Evolutionary conservation across 805 yeast species (phyloP).

Genomic region (Myxozyma vanderwaltii): DNA sequence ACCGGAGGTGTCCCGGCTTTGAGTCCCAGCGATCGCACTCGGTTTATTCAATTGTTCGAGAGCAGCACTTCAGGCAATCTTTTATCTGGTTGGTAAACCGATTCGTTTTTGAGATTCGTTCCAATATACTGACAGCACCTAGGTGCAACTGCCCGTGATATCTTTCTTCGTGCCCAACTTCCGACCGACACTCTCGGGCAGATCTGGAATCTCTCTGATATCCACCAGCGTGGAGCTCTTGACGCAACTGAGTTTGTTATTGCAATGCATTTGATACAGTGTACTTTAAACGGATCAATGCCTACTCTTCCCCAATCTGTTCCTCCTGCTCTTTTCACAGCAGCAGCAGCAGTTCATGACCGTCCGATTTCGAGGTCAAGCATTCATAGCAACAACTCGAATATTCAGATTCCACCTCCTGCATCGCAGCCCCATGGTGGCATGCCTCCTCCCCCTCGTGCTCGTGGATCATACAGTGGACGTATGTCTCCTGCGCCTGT

Average conservation of each 20-base stretch:
- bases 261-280: slow-evolving; percentile 94
- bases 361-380: slow-evolving; percentile 24
- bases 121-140: slow-evolving; percentile 43
- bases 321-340: slow-evolving; percentile 45
- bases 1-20: slow-evolving; percentile 41
- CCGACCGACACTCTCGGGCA: slow-evolving; percentile 77
- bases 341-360: slow-evolving; percentile 41
- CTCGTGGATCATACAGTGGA: slow-evolving; percentile 23
- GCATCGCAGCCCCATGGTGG: slow-evolving; percentile 25
- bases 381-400: slow-evolving; percentile 2
- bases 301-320: slow-evolving; percentile 56
- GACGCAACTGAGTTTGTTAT: slow-evolving; percentile 75
- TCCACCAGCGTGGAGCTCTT: slow-evolving; percentile 69
- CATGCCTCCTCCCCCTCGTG: slow-evolving; percentile 32
- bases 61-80: slow-evolving; percentile 15
- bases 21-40: slow-evolving; percentile 42
- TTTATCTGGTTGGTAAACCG: slow-evolving; percentile 14
- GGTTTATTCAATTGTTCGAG: slow-evolving; percentile 40
- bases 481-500: slow-evolving; percentile 21
- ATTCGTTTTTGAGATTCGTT: neutral
- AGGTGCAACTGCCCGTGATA: slow-evolving; percentile 57
- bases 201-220: slow-evolving; percentile 88
- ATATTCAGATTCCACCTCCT: slow-evolving; percentile 24
- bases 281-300: slow-evolving; percentile 65
- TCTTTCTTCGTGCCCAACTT: slow-evolving; percentile 84